Conservation (phyloP, 441 rosid genomes). For the Eutrema salsugineum region DNA sequence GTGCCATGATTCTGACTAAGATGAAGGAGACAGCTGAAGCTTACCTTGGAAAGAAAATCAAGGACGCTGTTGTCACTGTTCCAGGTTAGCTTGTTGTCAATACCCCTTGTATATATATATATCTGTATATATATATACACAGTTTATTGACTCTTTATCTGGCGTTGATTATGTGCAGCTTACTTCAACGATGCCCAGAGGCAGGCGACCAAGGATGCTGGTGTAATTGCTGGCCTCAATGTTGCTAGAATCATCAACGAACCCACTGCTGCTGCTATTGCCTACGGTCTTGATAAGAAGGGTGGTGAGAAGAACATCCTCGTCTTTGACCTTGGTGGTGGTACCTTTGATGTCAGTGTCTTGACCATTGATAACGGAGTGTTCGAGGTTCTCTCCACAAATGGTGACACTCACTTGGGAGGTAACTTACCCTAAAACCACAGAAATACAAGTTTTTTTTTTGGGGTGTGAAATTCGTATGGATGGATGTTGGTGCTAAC, state of each 20-base stretch:
- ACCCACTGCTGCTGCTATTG: conserved; percentile 46
- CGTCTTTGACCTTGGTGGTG: conserved; percentile 33
- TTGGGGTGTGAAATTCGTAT: neutral
- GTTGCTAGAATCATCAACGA: conserved; percentile 37
- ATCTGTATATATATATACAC: neutral
- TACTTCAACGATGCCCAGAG: conserved; percentile 49
- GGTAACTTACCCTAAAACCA: neutral
- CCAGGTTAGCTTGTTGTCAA: conserved; percentile 25
- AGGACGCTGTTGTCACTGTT: conserved; percentile 47
- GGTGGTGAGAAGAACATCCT: conserved; percentile 42
- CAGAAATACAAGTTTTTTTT: neutral
- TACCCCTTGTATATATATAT: neutral
- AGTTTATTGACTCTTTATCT: neutral
- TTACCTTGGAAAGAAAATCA: conserved; percentile 40
- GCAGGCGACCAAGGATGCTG: conserved; percentile 49
- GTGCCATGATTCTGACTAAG: conserved; percentile 41
- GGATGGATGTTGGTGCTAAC: neutral
- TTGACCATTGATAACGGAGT: conserved; percentile 21
- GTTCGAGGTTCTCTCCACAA: conserved; percentile 21
- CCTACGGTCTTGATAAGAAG: conserved; percentile 38
- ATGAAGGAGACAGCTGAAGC: conserved; percentile 53
- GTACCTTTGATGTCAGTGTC: conserved; percentile 30
- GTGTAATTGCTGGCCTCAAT: conserved; percentile 42
- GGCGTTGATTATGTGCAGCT: neutral
- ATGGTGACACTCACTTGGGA: conserved; percentile 24